A percentile compares a stretch with the other conserved stretches of the same genome.
phyloP scores from a whole-genome alignment of 2,329 filamentous ascomycete species.

The Didymella exigua region DNA sequence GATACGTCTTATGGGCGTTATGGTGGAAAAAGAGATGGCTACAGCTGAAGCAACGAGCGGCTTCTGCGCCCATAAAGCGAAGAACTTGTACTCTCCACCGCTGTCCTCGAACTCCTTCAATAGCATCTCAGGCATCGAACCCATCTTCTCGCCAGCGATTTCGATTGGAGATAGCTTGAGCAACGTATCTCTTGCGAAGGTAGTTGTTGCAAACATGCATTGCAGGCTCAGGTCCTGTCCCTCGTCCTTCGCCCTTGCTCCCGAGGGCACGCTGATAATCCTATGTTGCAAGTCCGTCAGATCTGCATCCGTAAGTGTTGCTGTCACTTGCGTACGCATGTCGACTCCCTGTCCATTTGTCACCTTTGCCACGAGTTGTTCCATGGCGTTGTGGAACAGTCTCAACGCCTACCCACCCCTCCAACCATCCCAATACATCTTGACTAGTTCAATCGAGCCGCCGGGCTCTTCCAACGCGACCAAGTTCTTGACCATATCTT shows the following conservation, averaged over 20 bases:
- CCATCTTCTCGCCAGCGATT: neutral
- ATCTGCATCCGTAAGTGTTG: constrained; percentile 16
- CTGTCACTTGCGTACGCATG: constrained; percentile 13
- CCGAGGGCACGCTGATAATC: constrained; percentile 11
- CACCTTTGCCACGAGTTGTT: constrained; percentile 18
- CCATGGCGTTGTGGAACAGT: constrained; percentile 12
- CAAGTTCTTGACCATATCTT: constrained; percentile 15
- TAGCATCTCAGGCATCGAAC: neutral
- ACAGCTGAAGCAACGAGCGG: neutral
- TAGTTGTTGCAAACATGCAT: constrained; percentile 20
- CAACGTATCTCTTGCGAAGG: constrained; percentile 12
- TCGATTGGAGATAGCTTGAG: constrained; percentile 14
- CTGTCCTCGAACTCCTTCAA: neutral
- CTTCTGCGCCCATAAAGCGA: neutral
- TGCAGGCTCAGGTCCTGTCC: constrained; percentile 13
- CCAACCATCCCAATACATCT: constrained; percentile 20
- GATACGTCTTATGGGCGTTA: too few relatives aligned
- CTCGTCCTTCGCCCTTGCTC: constrained; percentile 12
- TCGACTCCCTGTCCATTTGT: constrained; percentile 21
- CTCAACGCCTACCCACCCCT: constrained; percentile 7
- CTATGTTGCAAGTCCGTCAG: constrained; percentile 15
- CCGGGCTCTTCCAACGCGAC: constrained; percentile 19
- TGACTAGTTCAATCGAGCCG: constrained; percentile 22
- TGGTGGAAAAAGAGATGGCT: neutral
- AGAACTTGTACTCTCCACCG: neutral